These are phyloP conservation scores for Populus deltoides DNA, from an alignment of 345 rosid genomes.

Conservation along the genomic window DNA sequence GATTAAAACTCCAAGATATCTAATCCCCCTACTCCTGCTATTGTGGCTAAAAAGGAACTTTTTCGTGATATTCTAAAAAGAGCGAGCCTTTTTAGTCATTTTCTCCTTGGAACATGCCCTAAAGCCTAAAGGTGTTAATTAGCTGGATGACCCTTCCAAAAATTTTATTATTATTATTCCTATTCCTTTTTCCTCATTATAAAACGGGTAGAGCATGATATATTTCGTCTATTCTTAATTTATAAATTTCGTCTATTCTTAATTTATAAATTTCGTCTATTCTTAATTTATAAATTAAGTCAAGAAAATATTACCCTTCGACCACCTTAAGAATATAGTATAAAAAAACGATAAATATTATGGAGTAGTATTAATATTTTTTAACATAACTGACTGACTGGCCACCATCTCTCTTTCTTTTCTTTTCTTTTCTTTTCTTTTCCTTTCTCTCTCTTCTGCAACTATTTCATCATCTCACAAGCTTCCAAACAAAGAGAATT, in stretches of 20 bases:
- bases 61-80: conserved; percentile 48
- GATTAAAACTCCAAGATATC: not conserved
- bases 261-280: too few species aligned
- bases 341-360: conserved; percentile 22
- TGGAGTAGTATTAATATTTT: conserved; percentile 19
- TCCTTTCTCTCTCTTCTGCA: conserved; percentile 35
- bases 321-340: conserved; percentile 31
- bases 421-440: conserved; percentile 22
- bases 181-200: not conserved
- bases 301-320: conserved; percentile 39
- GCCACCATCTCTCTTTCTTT: conserved; percentile 41
- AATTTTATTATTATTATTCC: not conserved
- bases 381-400: conserved; percentile 40
- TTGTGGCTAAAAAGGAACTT: conserved; percentile 72
- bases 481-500: conserved; percentile 87
- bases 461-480: conserved; percentile 54
- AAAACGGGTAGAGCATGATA: conserved; percentile 24
- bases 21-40: not conserved
- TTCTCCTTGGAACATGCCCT: conserved; percentile 52
- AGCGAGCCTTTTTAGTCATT: conserved; percentile 48
- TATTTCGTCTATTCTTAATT: conserved; percentile 39
- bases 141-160: conserved; percentile 37
- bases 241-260: conserved; percentile 37
- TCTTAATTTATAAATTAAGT: conserved; percentile 38
- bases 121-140: conserved; percentile 49